Percentiles rank a stretch among this genome's conserved stretches.
phyloP scores from a whole-genome alignment of 2,329 filamentous ascomycete species.

The Talaromyces verruculosus region DNA sequence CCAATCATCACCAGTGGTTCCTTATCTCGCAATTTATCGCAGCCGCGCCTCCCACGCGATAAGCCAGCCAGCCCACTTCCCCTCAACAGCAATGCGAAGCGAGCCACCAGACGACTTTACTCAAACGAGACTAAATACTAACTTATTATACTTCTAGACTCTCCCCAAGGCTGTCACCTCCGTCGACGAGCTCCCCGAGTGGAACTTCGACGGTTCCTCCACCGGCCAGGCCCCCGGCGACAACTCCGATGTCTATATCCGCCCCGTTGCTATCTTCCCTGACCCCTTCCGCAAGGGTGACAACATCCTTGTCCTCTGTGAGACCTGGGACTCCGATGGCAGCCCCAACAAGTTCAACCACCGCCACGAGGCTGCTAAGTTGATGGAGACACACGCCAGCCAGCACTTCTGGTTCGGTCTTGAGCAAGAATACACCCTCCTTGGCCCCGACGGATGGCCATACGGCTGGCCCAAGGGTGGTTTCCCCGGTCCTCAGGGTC shows the following conservation, averaged over 20 bases:
- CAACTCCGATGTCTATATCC: slow-evolving; percentile 97
- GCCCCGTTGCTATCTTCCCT: slow-evolving; percentile 82
- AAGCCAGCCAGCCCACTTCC: slow-evolving; percentile 23
- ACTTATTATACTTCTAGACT: slow-evolving; percentile 52
- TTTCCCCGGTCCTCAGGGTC: slow-evolving; percentile 88
- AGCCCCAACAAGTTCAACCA: slow-evolving; percentile 98
- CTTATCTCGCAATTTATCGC: slow-evolving; percentile 17
- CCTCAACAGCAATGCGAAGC: slow-evolving; percentile 16
- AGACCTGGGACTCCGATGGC: slow-evolving; percentile 92
- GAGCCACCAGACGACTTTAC: background rate
- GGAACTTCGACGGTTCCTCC: slow-evolving; percentile 86
- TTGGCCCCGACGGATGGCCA: slow-evolving; percentile 81
- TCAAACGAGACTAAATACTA: background rate
- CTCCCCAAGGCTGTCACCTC: slow-evolving; percentile 58
- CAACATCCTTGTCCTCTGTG: slow-evolving; percentile 91
- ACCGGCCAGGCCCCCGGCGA: slow-evolving; percentile 89
- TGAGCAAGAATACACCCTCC: slow-evolving; percentile 95
- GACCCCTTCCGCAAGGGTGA: slow-evolving; percentile 86
- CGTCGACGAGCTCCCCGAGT: slow-evolving; percentile 69
- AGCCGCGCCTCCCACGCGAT: slow-evolving; percentile 20
- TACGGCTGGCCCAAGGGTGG: slow-evolving; percentile 89
- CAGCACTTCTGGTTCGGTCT: slow-evolving; percentile 96
- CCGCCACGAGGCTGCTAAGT: slow-evolving; percentile 84
- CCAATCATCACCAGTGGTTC: slow-evolving; percentile 8
- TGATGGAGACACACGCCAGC: slow-evolving; percentile 82